Percentiles rank a stretch among this genome's conserved stretches.
Evolutionary conservation across 164 flowering plant species (phyloP).

Genomic region (Magnolia kwangsiensis): DNA sequence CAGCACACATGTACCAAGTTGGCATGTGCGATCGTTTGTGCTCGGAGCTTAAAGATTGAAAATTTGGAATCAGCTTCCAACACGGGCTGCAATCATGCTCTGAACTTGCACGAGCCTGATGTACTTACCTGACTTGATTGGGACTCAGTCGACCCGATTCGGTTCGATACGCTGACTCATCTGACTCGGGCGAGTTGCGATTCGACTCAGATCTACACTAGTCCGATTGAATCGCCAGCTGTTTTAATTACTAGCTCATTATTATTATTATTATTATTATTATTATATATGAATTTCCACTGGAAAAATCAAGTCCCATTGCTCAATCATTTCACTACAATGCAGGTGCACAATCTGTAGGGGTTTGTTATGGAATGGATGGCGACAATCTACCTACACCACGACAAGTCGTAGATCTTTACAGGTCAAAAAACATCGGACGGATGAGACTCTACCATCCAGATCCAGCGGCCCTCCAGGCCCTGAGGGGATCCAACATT

Average conservation of each 20-base stretch:
- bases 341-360: constrained; percentile 26
- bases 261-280: too few relatives aligned
- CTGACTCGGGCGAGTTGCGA: too few relatives aligned
- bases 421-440: constrained; percentile 21
- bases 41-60: too few relatives aligned
- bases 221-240: too few relatives aligned
- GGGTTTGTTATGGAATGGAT: constrained; percentile 46
- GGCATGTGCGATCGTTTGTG: too few relatives aligned
- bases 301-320: background rate
- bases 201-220: too few relatives aligned
- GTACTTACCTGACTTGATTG: too few relatives aligned
- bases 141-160: too few relatives aligned
- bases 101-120: background rate
- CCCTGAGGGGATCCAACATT: constrained; percentile 41
- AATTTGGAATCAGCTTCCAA: too few relatives aligned
- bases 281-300: too few relatives aligned
- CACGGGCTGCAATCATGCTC: constrained; percentile 8
- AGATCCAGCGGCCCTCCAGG: constrained; percentile 25
- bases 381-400: constrained; percentile 41
- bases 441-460: constrained; percentile 43
- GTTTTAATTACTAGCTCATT: background rate
- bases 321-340: background rate
- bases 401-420: constrained; percentile 28
- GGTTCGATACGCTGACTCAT: too few relatives aligned
- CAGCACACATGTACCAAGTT: background rate